Evolutionary conservation across 2,329 filamentous ascomycete genomes (phyloP).

Genomic region (Neonectria magnoliae): DNA sequence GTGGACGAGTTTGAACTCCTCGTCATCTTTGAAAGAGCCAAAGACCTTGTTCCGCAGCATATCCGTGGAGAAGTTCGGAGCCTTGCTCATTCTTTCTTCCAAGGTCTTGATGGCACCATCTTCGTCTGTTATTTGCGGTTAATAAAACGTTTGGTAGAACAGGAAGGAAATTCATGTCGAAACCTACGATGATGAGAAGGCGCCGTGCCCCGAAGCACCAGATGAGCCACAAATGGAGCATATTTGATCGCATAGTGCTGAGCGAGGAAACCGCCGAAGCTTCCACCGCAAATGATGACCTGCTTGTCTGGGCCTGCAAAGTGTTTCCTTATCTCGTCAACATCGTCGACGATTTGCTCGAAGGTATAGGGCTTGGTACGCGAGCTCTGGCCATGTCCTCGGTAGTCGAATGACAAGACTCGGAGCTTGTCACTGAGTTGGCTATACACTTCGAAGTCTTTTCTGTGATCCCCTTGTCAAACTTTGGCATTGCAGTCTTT

Average conservation of each 20-base stretch:
- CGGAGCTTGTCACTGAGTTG: conserved; percentile 19
- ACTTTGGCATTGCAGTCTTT: not conserved
- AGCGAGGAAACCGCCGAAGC: conserved; percentile 33
- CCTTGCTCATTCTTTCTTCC: conserved; percentile 25
- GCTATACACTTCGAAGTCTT: conserved; percentile 29
- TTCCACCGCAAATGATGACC: conserved; percentile 31
- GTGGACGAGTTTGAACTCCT: conserved; percentile 29
- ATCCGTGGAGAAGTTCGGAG: conserved; percentile 25
- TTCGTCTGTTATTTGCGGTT: conserved; percentile 20
- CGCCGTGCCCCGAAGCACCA: conserved; percentile 32
- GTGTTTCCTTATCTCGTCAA: conserved; percentile 24
- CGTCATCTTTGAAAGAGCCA: conserved; percentile 25
- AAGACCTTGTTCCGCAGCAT: conserved; percentile 33
- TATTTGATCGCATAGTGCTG: conserved; percentile 33
- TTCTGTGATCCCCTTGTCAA: conserved; percentile 26
- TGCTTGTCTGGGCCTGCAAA: conserved; percentile 16
- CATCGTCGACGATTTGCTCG: conserved; percentile 30
- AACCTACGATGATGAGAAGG: conserved; percentile 31
- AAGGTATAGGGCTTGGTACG: conserved; percentile 34
- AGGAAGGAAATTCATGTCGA: not conserved
- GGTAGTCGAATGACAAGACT: conserved; percentile 31
- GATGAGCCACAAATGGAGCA: conserved; percentile 15
- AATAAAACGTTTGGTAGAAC: not conserved
- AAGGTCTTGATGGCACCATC: conserved; percentile 29
- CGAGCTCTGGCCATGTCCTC: conserved; percentile 33